These are phyloP conservation scores for Lactarius hengduanensis DNA, from an alignment of 768 basidiomycete genomes.

Conservation along the genomic window DNA sequence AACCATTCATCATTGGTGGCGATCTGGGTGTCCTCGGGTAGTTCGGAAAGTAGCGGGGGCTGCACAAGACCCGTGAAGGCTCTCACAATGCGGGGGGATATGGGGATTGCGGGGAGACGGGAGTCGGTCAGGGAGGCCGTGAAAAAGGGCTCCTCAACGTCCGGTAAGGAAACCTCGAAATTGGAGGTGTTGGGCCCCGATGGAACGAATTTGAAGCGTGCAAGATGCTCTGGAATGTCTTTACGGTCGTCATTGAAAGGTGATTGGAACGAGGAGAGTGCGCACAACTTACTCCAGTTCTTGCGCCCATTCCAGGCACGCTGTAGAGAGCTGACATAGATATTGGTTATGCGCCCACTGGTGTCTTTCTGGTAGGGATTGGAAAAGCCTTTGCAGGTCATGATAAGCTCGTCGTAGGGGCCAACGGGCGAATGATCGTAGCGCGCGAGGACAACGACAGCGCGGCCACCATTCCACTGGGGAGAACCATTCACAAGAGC, in stretches of 20 bases:
- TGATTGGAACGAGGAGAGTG: not conserved
- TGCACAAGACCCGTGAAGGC: conserved; percentile 11
- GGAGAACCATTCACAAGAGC: conserved; percentile 5
- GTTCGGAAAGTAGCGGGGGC: conserved; percentile 12
- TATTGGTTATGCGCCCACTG: conserved; percentile 19
- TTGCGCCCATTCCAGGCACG: conserved; percentile 22
- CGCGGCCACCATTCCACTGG: conserved; percentile 21
- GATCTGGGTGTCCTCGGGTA: not conserved
- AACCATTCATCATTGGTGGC: conserved; percentile 16
- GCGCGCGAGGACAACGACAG: conserved; percentile 7
- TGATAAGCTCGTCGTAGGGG: conserved; percentile 27
- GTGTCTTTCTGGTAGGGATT: conserved; percentile 14
- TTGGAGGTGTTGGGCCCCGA: not conserved
- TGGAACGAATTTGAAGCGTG: conserved; percentile 16
- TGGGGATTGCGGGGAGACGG: conserved; percentile 17
- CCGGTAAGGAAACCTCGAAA: conserved; percentile 12
- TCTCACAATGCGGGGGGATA: conserved; percentile 10
- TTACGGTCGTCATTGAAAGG: not conserved
- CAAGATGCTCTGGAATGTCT: conserved; percentile 25
- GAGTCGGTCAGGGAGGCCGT: conserved; percentile 21
- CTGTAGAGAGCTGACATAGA: conserved; percentile 18
- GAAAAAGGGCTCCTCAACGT: conserved; percentile 21
- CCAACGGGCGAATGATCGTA: conserved; percentile 24
- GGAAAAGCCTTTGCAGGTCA: not conserved
- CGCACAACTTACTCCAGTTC: conserved; percentile 22